Percentiles rank a stretch among this genome's conserved stretches.
Conservation (phyloP, 2,329 filamentous ascomycete genomes). For the Fusarium vanettenii region DNA sequence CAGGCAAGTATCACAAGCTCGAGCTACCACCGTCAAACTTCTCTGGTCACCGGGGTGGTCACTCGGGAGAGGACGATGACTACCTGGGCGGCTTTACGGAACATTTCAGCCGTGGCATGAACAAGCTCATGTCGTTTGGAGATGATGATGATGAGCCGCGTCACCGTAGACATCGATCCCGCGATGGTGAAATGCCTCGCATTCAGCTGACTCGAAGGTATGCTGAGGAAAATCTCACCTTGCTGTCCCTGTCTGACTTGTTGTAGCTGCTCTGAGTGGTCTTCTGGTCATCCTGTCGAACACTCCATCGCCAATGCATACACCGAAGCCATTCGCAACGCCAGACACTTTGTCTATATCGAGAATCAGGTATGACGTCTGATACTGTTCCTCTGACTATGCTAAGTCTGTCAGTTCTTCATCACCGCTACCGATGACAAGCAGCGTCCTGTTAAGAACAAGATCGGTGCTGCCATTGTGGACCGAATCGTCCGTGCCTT, state of each 20-base stretch:
- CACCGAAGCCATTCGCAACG: constrained; percentile 75
- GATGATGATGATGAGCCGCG: constrained; percentile 39
- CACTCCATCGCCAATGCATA: constrained; percentile 93
- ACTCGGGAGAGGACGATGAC: constrained; percentile 41
- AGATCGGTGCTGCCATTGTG: constrained; percentile 82
- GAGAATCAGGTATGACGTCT: constrained; percentile 71
- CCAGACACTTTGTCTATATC: constrained; percentile 81
- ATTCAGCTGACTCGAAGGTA: constrained; percentile 67
- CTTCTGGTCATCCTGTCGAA: constrained; percentile 62
- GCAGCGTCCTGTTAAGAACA: constrained; percentile 80
- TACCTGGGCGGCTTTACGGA: constrained; percentile 58
- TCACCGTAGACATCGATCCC: constrained; percentile 16
- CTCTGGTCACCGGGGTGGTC: constrained; percentile 27
- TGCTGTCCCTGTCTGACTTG: neutral
- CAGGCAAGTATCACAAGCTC: constrained; percentile 60
- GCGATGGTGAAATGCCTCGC: constrained; percentile 43
- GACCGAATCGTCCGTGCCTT: constrained; percentile 80
- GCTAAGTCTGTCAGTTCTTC: constrained; percentile 69
- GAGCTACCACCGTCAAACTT: constrained; percentile 14
- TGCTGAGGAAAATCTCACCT: neutral
- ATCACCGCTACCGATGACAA: constrained; percentile 81
- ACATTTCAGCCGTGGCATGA: constrained; percentile 55
- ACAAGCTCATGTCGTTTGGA: constrained; percentile 52
- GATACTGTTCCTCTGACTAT: accelerated
- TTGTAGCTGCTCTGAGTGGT: constrained; percentile 62